Base-by-base conservation (phyloP, 805 yeast species). In the Cyberlindnera veronae region DNA sequence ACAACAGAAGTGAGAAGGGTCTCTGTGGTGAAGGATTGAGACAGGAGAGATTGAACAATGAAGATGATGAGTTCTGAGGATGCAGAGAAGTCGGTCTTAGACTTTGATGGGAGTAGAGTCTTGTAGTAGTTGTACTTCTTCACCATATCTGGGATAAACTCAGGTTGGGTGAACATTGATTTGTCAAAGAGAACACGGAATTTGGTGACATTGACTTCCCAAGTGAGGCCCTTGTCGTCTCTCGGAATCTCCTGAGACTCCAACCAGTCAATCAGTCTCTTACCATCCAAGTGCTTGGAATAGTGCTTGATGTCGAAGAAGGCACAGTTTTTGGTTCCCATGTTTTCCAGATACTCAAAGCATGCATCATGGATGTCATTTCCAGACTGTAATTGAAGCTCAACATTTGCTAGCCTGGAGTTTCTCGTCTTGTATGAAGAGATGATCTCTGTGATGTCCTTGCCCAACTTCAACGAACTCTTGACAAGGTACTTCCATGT, bases 51-150 rank as follows among this genome's bases (percentile, higher is more conserved):
- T 54, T 72, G 61, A 0, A 79, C 69, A 2, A 81, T 74, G 34
- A 81, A 60, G 6, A 88, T 57, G 9, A 85, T 59, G 34, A 85
- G 72, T 39, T 81, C 87, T 45, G 83, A 79, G 6, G 84, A 85
- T 3, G 77, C 57, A 46, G 81, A 83, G 57, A 82, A 84, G 56
- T 89, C 96, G 29, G 83, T 82, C 39, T 68, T 71, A 34, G 68
- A 64, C 54, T 76, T 75, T 6, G 48, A 47, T 20, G 53, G 34
- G 34, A 72, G 60, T 27, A 68, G 56, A 14, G 52, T 58, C 42
- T 60, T 64, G 40, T 71, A 68, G 13, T 57, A 48, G 13, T 63
- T 60, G 55, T 72, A 81, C 21, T 63, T 62, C 0, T 40, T 34
- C n/a, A 74, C 54, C 34, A 69, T 63, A 4, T 60, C 61, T 0